Evolutionary conservation across 257 asterid genomes (phyloP), one percentile per base, ranked within the genome.

Genomic region (Osmanthus fragrans): DNA sequence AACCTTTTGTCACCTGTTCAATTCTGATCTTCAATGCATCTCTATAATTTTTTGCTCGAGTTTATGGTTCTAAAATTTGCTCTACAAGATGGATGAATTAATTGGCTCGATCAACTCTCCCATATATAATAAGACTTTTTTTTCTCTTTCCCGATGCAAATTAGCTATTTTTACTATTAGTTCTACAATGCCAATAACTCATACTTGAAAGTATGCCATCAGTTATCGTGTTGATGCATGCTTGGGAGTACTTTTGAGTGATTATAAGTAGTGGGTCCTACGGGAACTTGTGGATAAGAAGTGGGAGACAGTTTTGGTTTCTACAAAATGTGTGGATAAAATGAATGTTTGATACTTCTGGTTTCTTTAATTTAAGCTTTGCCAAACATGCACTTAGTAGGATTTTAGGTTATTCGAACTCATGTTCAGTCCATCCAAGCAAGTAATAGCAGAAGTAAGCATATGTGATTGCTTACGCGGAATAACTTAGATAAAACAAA

Each of bases 61-160:
- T 42, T 11, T 42, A 12, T 42, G 51, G 51, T 11, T 42, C 51
- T 15, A 42, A 42, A 42, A 42, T 42, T 15, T 23, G 58, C 75
- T 32, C 69, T 72, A 80, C 18, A 64, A n/a, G 71, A 45, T 79
- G 32, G 77, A 73, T 56, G 12, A 32, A 21, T 66, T 49, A 21
- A 33, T 13, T 42, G 51, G 18, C 51, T 13, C 4, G 51, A 42
- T 42, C 18, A 42, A 42, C 51, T 42, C 4, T 42, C 51, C 51
- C 51, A 42, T 42, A 11, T 11, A 42, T 42, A 2, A 42, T 42
- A 42, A 42, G 5, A 12, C 18, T 5, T 36, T 5, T 36, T 30
- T 1, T 39, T 39, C 51, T 42, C 51, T 42, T 42, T 42, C 51
- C 4, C 18, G 5, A 3, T 42, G 18, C 18, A 42, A 42, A 42